phyloP scores from a whole-genome alignment of 2,329 filamentous ascomycete species.

The Mycosphaerella sp. region DNA sequence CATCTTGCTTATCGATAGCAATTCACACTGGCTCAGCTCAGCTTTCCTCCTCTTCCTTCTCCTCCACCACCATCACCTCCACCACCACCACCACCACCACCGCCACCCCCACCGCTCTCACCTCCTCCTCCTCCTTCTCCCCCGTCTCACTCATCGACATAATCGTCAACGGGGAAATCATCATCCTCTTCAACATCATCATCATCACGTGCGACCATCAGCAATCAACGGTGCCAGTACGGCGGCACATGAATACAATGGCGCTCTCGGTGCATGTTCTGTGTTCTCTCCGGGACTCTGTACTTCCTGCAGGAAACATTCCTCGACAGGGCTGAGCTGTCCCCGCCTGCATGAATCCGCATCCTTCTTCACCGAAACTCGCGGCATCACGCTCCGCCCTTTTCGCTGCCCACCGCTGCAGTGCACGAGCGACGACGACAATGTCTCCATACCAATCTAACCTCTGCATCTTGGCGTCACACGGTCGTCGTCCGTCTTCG shows the following conservation, averaged over 20 bases:
- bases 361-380: slow-evolving; percentile 13
- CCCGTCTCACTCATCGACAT: too few relatives aligned
- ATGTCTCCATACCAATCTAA: slow-evolving; percentile 12
- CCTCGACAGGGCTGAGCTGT: slow-evolving; percentile 7
- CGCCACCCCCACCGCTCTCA: too few relatives aligned
- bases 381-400: not conserved
- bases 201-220: too few relatives aligned
- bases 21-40: too few relatives aligned
- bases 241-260: not conserved
- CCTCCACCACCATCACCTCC: too few relatives aligned
- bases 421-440: slow-evolving; percentile 10
- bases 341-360: not conserved
- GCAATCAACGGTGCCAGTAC: too few relatives aligned
- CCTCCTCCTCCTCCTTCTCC: too few relatives aligned
- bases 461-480: slow-evolving; percentile 4
- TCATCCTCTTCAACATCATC: too few relatives aligned
- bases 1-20: too few relatives aligned
- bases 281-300: not conserved
- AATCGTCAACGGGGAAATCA: too few relatives aligned
- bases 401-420: not conserved
- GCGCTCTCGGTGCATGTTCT: not conserved
- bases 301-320: not conserved
- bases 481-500: not conserved
- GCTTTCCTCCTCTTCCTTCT: too few relatives aligned
- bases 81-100: too few relatives aligned